phyloP scores from a whole-genome alignment of 2,329 filamentous ascomycete genomes.

The Curvularia spicifera region DNA sequence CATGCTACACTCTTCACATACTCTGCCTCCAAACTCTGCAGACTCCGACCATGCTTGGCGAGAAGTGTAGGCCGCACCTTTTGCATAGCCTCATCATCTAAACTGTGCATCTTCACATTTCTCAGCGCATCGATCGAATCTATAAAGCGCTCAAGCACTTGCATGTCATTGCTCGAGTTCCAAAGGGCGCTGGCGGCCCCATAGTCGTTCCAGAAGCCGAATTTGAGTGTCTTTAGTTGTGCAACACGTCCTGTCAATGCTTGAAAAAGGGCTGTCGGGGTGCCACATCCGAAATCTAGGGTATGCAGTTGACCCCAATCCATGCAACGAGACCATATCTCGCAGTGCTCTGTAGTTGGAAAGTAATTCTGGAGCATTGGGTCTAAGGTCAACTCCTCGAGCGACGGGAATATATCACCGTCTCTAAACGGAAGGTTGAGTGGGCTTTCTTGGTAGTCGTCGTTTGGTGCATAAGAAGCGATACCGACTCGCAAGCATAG shows the following conservation, averaged over 20 bases:
- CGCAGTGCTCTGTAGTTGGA: not conserved
- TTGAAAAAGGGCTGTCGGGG: not conserved
- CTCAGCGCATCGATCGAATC: not conserved
- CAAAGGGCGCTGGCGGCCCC: not conserved
- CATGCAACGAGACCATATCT: not conserved
- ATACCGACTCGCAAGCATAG: not conserved
- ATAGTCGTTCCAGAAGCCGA: not conserved
- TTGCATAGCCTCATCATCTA: not conserved
- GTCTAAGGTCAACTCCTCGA: not conserved
- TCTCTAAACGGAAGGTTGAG: not conserved
- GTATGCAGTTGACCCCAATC: not conserved
- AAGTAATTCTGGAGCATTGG: not conserved
- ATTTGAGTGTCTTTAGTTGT: not conserved
- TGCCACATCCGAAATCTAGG: not conserved
- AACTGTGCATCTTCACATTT: not conserved
- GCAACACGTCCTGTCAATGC: not conserved
- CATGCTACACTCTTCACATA: not conserved
- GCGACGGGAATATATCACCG: not conserved
- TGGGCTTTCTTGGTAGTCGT: not conserved
- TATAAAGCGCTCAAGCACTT: not conserved
- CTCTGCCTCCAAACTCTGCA: not conserved
- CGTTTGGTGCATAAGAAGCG: not conserved
- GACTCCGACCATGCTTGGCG: not conserved
- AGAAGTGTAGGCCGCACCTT: not conserved
- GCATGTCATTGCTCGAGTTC: not conserved